Percentiles rank a stretch among this genome's conserved stretches.
These are phyloP conservation scores for Solanum hybrid DNA, from an alignment of 305 asterid species.

Conservation along the genomic window DNA sequence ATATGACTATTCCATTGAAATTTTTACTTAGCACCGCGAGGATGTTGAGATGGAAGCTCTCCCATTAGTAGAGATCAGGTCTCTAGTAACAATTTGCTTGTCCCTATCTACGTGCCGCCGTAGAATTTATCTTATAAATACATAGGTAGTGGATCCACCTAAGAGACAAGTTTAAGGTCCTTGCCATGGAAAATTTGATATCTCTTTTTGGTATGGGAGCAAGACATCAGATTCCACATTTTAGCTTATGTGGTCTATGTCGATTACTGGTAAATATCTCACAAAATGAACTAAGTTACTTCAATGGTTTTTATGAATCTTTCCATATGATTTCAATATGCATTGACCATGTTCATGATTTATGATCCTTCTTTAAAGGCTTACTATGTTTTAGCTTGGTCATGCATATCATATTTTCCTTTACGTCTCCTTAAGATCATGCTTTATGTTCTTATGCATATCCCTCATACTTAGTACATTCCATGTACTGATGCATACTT, in stretches of 20 bases:
- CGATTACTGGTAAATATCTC: neutral
- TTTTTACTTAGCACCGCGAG: neutral
- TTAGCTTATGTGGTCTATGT: neutral
- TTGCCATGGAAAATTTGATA: neutral
- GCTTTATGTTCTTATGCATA: neutral
- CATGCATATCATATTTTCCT: neutral
- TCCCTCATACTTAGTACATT: neutral
- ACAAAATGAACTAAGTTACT: neutral
- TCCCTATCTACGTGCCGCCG: neutral
- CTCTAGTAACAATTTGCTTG: neutral
- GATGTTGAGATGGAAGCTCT: neutral
- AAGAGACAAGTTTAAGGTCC: neutral
- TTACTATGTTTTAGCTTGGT: too few relatives aligned
- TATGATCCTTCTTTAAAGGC: neutral
- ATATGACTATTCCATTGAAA: neutral
- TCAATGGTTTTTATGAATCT: neutral
- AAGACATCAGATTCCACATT: too few relatives aligned
- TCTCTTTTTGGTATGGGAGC: neutral
- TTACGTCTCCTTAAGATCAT: neutral
- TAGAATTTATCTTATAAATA: too few relatives aligned
- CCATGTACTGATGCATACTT: neutral
- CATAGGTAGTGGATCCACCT: neutral
- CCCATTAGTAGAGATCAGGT: neutral
- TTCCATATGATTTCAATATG: too few relatives aligned
- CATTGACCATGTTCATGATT: neutral